These are phyloP conservation scores for Fennellomyces sp. DNA, from an alignment of 371 early-diverging fungal genomes.

Conservation along the genomic window DNA sequence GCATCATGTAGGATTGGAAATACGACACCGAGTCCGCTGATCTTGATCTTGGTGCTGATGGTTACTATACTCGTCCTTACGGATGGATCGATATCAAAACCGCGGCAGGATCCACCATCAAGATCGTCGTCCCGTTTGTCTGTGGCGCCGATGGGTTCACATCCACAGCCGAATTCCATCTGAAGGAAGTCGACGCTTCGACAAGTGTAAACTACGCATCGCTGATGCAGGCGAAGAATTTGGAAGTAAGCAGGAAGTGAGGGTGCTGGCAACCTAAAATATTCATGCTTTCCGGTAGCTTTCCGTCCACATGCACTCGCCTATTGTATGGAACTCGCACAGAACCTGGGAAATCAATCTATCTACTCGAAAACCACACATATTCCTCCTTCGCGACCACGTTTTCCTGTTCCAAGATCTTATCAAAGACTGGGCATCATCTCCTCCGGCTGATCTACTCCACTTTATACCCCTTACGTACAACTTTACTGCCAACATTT, in stretches of 20 bases:
- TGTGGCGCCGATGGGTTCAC: conserved; percentile 57
- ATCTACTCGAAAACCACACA: conserved; percentile 36
- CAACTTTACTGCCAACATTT: conserved; percentile 52
- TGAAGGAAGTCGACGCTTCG: conserved; percentile 54
- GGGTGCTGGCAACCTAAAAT: not conserved
- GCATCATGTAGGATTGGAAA: conserved; percentile 66
- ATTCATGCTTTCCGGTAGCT: conserved; percentile 49
- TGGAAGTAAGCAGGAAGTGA: conserved; percentile 45
- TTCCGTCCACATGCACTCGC: conserved; percentile 61
- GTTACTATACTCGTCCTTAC: conserved; percentile 63
- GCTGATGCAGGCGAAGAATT: conserved; percentile 50
- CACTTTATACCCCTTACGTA: conserved; percentile 79
- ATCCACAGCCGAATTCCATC: conserved; percentile 50
- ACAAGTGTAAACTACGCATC: conserved; percentile 79
- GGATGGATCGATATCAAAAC: conserved; percentile 83
- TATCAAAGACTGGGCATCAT: conserved; percentile 73
- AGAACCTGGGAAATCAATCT: conserved; percentile 70
- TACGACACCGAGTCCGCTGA: conserved; percentile 40
- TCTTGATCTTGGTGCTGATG: conserved; percentile 43
- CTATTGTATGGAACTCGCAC: conserved; percentile 79
- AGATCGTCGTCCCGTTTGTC: conserved; percentile 66
- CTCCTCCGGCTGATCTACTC: conserved; percentile 54
- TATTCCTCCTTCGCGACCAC: conserved; percentile 82
- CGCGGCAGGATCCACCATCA: conserved; percentile 53
- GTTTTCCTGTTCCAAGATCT: conserved; percentile 80